Evolutionary conservation across 257 asterid species (phyloP).

Genomic region (Penstemon newberryi): DNA sequence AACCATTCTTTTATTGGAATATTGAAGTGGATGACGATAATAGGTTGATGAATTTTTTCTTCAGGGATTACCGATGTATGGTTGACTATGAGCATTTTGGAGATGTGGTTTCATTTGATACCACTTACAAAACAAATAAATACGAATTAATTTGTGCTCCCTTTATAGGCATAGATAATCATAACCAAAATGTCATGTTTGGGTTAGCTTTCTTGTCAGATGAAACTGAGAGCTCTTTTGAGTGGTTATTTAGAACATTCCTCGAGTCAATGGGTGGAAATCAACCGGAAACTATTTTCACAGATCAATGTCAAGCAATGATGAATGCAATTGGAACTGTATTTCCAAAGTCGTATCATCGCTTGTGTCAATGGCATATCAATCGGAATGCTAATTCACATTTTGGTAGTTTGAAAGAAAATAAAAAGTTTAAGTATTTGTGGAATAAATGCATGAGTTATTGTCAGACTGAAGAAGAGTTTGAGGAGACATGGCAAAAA

Average conservation of each 20-base stretch:
- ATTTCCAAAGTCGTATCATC: not conserved
- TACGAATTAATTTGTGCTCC: not conserved
- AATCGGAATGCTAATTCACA: not conserved
- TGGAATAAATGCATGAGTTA: not conserved
- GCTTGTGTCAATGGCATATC: not conserved
- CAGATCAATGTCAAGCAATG: slow-evolving; percentile 8
- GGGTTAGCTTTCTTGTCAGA: slow-evolving; percentile 2
- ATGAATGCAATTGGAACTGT: not conserved
- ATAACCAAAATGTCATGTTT: not conserved
- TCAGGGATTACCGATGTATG: not conserved
- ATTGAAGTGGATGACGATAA: not conserved
- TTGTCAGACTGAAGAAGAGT: too few relatives aligned
- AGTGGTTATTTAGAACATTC: not conserved
- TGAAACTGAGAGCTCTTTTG: not conserved
- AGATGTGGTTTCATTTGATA: not conserved
- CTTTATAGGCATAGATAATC: not conserved
- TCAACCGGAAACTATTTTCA: not conserved
- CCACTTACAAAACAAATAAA: not conserved
- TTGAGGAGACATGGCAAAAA: not conserved
- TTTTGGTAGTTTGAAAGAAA: not conserved
- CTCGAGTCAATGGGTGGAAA: slow-evolving; percentile 11
- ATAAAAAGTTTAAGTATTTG: too few relatives aligned
- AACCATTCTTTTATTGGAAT: not conserved
- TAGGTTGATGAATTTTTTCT: not conserved
- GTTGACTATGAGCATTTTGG: not conserved